Conservation (phyloP, 352 stramenopile genomes). For the Phytophthora hibernalis region DNA sequence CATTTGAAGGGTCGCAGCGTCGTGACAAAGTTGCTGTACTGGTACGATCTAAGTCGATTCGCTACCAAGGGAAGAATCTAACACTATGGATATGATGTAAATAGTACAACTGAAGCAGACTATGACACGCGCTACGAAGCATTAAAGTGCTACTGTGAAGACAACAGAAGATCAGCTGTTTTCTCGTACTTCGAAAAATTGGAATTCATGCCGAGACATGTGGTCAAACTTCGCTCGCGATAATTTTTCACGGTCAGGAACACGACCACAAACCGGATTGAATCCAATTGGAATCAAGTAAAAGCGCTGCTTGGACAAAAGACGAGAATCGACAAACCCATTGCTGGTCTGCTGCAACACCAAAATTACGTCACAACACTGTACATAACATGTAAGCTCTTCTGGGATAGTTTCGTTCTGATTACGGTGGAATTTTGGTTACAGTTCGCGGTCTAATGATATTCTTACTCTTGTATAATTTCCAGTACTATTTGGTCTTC, state of each 20-base stretch:
- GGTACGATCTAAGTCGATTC: not conserved
- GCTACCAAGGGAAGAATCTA: not conserved
- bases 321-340: conserved; percentile 15
- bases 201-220: conserved; percentile 24
- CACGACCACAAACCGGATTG: conserved; percentile 31
- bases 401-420: too few relatives aligned
- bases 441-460: too few relatives aligned
- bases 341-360: conserved; percentile 3
- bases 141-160: conserved; percentile 5
- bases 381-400: too few relatives aligned
- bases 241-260: conserved; percentile 23
- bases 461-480: too few relatives aligned
- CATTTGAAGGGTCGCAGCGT: conserved; percentile 8
- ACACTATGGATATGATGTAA: not conserved
- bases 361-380: too few relatives aligned
- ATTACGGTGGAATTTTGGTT: too few relatives aligned
- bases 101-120: not conserved
- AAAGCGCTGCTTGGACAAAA: conserved; percentile 20
- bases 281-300: conserved; percentile 37
- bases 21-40: conserved; percentile 23
- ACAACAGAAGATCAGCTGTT: not conserved
- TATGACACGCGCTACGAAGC: conserved; percentile 4
- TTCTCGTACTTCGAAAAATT: conserved; percentile 28
- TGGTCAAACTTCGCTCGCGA: conserved; percentile 20
- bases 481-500: too few relatives aligned